Base-by-base conservation (phyloP, 768 basidiomycete genomes). In the Hygrophorus russula region DNA sequence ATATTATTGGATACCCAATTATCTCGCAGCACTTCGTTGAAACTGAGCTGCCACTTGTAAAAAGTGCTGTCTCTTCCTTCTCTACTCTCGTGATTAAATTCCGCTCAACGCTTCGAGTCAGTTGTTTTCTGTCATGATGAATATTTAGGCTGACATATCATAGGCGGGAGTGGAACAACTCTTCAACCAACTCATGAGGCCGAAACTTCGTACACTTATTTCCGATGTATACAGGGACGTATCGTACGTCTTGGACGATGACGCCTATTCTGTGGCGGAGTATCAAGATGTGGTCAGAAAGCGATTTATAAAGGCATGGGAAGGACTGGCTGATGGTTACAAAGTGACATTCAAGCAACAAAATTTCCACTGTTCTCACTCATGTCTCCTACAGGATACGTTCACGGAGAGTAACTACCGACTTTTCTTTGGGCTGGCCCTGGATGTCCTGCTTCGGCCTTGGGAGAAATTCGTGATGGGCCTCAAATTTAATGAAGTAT, bases 171-270 rank as follows among this genome's bases (percentile, higher is more conserved):
- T 96, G 19, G 96, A 99, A 52, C 90, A 94, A 53, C 68, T 98
- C 30, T 97, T 98, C 69, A 97, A 92, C 53, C 94, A 98, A 56
- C 69, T 97, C 8, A 73, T 93, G 53, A 76, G 93, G 14, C 93
- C 96, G 0, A 81, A 80, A 46, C 60, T 99, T 38, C 79, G 96
- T 18, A 84, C 76, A 29, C 67, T 98, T 36, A 70, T 97, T 37
- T 63, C 77, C 4, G 96, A 98, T 48, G 75, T 91, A 5, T 96
- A 94, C 63, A 91, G 82, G 56, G 93, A 93, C 49, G 73, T 91
- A 5, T 78, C 78, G 4, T 98, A 99, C 56, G 59, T 85, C 17
- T 66, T 98, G 11, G 91, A 96, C 53, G 94, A 98, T 41, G 91
- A 96, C 47, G 66, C 67, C 0, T 98, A 94, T 56, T 67, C 81